Percentiles rank a stretch among this genome's conserved stretches.
Evolutionary conservation across 2,329 filamentous ascomycete genomes (phyloP).

Genomic region (Aspergillus carbonarius): DNA sequence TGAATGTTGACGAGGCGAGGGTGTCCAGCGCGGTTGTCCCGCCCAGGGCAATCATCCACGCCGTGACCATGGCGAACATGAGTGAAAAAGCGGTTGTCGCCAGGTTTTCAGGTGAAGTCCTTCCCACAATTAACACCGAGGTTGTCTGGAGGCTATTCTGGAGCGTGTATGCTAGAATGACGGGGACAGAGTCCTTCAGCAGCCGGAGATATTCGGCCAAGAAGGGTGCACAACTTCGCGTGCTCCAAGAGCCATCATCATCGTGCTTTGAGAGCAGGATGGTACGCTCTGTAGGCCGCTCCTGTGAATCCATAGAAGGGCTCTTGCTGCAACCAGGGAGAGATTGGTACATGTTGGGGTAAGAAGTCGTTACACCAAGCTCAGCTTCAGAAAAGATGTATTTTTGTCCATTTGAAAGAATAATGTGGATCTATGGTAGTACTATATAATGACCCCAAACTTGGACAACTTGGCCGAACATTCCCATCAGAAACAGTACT

Average conservation of each 20-base stretch:
- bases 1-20: conserved; percentile 78
- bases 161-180: conserved; percentile 80
- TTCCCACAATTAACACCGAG: conserved; percentile 78
- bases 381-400: neutral
- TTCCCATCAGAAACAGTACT: neutral
- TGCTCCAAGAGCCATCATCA: neutral
- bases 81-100: conserved; percentile 83
- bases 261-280: conserved; percentile 27
- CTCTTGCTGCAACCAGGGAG: neutral
- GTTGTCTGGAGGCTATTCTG: conserved; percentile 83
- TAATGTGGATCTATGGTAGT: neutral
- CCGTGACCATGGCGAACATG: conserved; percentile 91
- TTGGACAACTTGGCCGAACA: neutral
- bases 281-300: conserved; percentile 26
- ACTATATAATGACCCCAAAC: neutral
- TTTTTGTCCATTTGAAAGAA: too few relatives aligned
- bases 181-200: conserved; percentile 68
- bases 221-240: neutral
- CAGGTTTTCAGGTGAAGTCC: conserved; percentile 74
- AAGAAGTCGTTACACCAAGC: neutral
- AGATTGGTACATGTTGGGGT: conserved; percentile 12
- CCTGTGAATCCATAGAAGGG: neutral
- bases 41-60: conserved; percentile 81
- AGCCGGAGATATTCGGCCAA: conserved; percentile 66
- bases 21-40: conserved; percentile 86